These are phyloP conservation scores for Sclerospora graminicola DNA, from an alignment of 352 stramenopile genomes.

Conservation along the genomic window DNA sequence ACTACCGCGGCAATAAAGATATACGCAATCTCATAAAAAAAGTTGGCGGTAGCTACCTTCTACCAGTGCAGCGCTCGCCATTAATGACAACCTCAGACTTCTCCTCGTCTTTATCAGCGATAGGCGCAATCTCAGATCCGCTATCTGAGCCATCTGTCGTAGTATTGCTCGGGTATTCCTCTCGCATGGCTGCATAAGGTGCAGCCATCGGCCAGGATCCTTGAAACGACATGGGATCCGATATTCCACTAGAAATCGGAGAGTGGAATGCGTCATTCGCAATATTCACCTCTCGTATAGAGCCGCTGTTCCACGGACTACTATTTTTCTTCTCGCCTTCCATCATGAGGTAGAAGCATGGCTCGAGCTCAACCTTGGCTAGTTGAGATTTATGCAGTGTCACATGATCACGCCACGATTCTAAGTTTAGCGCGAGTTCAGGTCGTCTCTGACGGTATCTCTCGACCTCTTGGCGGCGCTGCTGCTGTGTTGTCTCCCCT, in stretches of 20 bases:
- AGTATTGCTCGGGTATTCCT: constrained; percentile 21
- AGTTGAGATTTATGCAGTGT: constrained; percentile 27
- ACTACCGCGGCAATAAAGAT: neutral
- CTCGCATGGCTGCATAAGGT: constrained; percentile 19
- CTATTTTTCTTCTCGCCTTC: constrained; percentile 19
- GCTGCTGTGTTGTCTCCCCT: constrained; percentile 10
- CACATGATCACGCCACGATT: constrained; percentile 23
- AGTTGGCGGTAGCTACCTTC: constrained; percentile 12
- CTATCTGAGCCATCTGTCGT: constrained; percentile 11
- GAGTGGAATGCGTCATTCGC: neutral
- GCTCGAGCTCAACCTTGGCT: constrained; percentile 25
- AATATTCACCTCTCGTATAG: constrained; percentile 6
- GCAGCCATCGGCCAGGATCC: constrained; percentile 1
- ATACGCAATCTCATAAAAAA: constrained; percentile 9
- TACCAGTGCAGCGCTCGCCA: neutral
- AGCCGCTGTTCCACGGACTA: constrained; percentile 7
- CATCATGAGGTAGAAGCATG: constrained; percentile 28
- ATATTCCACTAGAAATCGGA: constrained; percentile 7
- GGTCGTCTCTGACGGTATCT: constrained; percentile 19
- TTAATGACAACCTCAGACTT: constrained; percentile 15
- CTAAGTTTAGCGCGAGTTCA: constrained; percentile 19
- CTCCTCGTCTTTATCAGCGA: constrained; percentile 9
- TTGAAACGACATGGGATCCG: constrained; percentile 2
- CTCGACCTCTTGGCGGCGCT: constrained; percentile 15
- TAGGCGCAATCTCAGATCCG: constrained; percentile 8